Evolutionary conservation across 352 stramenopile genomes (phyloP).

Genomic region (Phytophthora pistaciae): DNA sequence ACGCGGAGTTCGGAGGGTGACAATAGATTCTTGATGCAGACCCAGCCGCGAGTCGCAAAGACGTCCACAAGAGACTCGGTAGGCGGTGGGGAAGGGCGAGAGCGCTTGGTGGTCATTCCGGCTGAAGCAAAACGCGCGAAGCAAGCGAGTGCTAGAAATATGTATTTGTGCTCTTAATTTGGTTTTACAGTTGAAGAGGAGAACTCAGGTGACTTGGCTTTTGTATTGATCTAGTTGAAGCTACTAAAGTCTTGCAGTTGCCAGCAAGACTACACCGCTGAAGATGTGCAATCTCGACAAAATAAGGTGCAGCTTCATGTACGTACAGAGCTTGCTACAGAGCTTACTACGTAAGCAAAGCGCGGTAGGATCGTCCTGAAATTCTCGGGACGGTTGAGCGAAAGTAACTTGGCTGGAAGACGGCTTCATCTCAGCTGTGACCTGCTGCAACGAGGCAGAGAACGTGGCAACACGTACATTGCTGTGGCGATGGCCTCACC

Average conservation of each 20-base stretch:
- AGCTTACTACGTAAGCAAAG: too few species aligned
- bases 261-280: too few species aligned
- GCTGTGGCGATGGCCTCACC: neutral
- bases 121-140: neutral
- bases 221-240: slow-evolving; percentile 1
- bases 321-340: too few species aligned
- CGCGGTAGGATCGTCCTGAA: neutral
- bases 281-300: too few species aligned
- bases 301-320: too few species aligned
- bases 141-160: neutral
- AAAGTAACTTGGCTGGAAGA: neutral
- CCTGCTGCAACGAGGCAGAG: neutral
- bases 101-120: slow-evolving; percentile 17
- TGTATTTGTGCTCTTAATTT: neutral
- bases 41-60: slow-evolving; percentile 34
- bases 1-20: slow-evolving; percentile 44
- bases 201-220: neutral
- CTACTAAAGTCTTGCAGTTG: neutral
- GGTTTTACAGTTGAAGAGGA: neutral
- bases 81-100: neutral
- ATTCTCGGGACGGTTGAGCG: neutral
- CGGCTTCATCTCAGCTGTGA: neutral
- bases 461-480: neutral
- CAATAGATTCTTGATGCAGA: slow-evolving; percentile 41
- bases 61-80: neutral